These are phyloP conservation scores for Trichoderma sp. DNA, from an alignment of 2,329 filamentous ascomycete genomes.

Conservation along the genomic window DNA sequence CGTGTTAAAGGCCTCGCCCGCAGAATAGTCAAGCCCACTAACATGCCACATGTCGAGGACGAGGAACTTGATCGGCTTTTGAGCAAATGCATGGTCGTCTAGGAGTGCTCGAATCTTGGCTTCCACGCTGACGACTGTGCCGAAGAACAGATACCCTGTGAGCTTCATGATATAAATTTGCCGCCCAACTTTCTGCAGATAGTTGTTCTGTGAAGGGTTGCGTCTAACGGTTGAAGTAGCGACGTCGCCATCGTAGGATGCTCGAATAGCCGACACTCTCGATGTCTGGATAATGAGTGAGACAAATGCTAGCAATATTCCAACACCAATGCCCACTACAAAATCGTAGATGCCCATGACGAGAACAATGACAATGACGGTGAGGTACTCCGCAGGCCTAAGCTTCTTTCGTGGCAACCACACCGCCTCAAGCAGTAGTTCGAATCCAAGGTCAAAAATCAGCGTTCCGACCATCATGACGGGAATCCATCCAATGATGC, in stretches of 20 bases:
- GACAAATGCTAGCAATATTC: constrained; percentile 88
- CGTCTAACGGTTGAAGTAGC: constrained; percentile 91
- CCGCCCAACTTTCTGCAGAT: constrained; percentile 79
- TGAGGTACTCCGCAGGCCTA: constrained; percentile 84
- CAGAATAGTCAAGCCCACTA: constrained; percentile 92
- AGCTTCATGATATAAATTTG: constrained; percentile 93
- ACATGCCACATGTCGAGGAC: constrained; percentile 89
- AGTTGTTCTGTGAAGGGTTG: constrained; percentile 86
- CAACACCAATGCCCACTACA: constrained; percentile 88
- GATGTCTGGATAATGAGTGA: constrained; percentile 92
- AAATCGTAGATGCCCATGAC: constrained; percentile 98
- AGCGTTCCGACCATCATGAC: constrained; percentile 95
- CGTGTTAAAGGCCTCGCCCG: constrained; percentile 90
- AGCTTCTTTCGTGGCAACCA: constrained; percentile 88
- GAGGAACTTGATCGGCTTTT: constrained; percentile 83
- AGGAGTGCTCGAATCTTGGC: constrained; percentile 81
- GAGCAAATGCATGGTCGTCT: constrained; percentile 77
- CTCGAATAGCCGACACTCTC: constrained; percentile 83
- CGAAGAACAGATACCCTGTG: constrained; percentile 95
- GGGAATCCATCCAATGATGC: constrained; percentile 89
- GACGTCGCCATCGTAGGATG: constrained; percentile 85
- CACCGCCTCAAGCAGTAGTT: constrained; percentile 85
- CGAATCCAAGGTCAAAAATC: constrained; percentile 94
- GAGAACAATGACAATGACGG: constrained; percentile 84
- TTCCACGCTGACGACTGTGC: constrained; percentile 94